Evolutionary conservation across 371 early-diverging fungal species (phyloP), one percentile per base, ranked within the genome.

Genomic region (Mortierella polycephala): DNA sequence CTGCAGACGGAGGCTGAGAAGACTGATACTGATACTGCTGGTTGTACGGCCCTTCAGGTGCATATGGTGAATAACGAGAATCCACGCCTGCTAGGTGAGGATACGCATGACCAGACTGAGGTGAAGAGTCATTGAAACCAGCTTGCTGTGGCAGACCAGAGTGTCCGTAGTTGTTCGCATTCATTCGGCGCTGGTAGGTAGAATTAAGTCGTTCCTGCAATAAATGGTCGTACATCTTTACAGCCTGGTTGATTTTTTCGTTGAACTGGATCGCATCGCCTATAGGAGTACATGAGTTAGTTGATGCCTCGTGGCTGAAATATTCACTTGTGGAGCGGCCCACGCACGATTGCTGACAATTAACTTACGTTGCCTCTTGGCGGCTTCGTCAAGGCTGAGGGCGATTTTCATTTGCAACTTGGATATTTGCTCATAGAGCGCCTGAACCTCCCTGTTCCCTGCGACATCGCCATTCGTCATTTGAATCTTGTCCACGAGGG

Each of bases 211-310:
- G 88, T 69, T 93, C 89, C 60, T 93, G 92, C 47, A 95, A 79
- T 54, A 96, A 70, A 55, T 85, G 88, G 74, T 96, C 96, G 60
- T 96, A 96, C 37, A 90, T 84, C 70, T 87, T 91, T 20, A 93
- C 87, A 21, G 94, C 94, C 14, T 85, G 86, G 47, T 91, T 85
- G 44, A 96, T 81, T 72, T 94, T 93, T 40, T 91, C 90, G 62
- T 93, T 91, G 57, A 92, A 65, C n/a, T 89, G 89, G 50, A 90
- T 85, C 56, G 89, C 89, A 4, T 81, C 83, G 64, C 74, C 90
- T 86, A 58, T 57, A 54, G 49, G 30, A 64, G 20, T 50, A 60
- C 21, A 57, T 49, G 58, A 20, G 13, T 51, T 16, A 57, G 16
- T 39, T 4, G 30, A 30, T 30, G 30, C 4, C 30, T 30, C 30